Evolutionary conservation across 2,329 filamentous ascomycete species (phyloP).

Genomic region (Claviceps digitariae): DNA sequence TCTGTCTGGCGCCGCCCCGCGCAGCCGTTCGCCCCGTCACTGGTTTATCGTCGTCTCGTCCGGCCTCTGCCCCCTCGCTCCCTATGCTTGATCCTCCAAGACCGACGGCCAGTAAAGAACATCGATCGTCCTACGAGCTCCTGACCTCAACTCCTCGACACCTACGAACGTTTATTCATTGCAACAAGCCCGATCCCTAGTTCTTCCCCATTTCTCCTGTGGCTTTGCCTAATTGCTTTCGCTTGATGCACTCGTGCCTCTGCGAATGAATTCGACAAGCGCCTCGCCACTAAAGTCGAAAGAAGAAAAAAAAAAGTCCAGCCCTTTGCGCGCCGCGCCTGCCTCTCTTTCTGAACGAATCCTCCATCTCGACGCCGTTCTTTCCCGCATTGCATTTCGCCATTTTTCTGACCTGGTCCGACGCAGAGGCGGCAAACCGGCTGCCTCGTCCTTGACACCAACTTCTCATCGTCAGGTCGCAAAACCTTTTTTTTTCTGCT

Average conservation of each 20-base stretch:
- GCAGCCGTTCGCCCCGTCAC: constrained; percentile 1
- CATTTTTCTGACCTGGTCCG: not conserved
- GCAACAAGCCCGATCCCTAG: not conserved
- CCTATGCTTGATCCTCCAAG: not conserved
- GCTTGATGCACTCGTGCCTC: not conserved
- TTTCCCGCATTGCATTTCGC: not conserved
- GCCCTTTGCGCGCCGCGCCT: constrained; percentile 1
- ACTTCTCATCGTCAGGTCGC: not conserved
- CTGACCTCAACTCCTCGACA: not conserved
- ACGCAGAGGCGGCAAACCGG: not conserved
- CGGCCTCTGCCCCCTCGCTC: constrained; percentile 1
- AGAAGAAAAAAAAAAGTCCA: not conserved
- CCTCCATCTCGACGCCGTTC: constrained; percentile 2
- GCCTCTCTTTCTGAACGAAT: not conserved
- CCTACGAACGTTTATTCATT: not conserved
- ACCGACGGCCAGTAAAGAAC: not conserved
- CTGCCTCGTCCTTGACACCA: not conserved
- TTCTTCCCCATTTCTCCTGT: not conserved
- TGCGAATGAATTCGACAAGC: not conserved
- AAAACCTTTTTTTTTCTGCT: not conserved
- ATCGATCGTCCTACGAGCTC: not conserved
- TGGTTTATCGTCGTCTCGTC: constrained; percentile 1
- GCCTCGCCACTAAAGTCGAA: not conserved
- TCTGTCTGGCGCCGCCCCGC: not conserved
- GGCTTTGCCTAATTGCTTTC: not conserved